Base-by-base conservation (phyloP, 2,329 filamentous ascomycete genomes). In the Ceratocystis eucalypticola region DNA sequence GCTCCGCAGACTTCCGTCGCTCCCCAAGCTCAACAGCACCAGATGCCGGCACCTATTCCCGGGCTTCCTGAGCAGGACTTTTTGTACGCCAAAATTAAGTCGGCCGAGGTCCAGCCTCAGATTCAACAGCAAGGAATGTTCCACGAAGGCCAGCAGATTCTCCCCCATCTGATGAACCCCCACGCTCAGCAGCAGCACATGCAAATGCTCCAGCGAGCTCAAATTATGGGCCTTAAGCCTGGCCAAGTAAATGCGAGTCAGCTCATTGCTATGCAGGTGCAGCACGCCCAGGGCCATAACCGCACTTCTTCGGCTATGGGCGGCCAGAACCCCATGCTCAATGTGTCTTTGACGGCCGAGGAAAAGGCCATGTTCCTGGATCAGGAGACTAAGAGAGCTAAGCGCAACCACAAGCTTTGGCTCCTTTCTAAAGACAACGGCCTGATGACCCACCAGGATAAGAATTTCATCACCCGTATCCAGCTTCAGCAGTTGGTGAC, bases 381-480 rank as follows among this genome's bases (percentile, higher is more conserved):
- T 70, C 92, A 96, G 74, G 94, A 99, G 75, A 92, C 92, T 0
- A 94, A 92, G 76, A 86, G 94, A 63, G 92, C 94, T 5, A 99
- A 99, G 80, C 85, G 94, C 53, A 97, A 99, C 73, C 93, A 97
- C 78, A 99, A 99, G 80, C 97, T 99, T 69, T 93, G 92, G 77
- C 80, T 95, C 53, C 79, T 96, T 65, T 96, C 91, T 28, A 91
- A 91, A 77, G 91, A 96, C 72, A 99, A 99, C 73, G 94, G 94
- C 28, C 78, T 99, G 69, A 99, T 99, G 94, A 99, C 94, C 3
- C 94, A 94, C 0, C 93, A 97, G 74, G 94, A 99, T 77, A 99
- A 99, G 81, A 99, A 96, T 74, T 99, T 97, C 76, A 96, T 99
- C 70, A 97, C 94, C 4, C 87, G 94, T 20, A 99, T 99, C 70